A percentile compares a stretch with the other conserved stretches of the same genome.
phyloP scores from a whole-genome alignment of 176 grass and related monocot genomes.

The Ananas comosus region DNA sequence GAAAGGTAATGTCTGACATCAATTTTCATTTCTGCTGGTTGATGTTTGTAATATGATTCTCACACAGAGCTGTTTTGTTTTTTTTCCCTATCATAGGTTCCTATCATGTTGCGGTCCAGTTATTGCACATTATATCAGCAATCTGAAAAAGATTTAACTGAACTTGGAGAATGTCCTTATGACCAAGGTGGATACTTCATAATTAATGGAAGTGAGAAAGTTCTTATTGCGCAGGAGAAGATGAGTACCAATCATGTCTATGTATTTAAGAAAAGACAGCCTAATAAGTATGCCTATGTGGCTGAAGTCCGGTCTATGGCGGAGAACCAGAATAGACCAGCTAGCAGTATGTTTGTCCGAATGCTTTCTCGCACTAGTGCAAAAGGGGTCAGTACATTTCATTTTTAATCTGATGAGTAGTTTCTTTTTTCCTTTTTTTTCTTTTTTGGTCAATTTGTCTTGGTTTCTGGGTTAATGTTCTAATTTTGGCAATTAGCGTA shows the following conservation, averaged over 20 bases:
- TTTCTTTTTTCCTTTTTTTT: not conserved
- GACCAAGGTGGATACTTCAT: constrained; percentile 97
- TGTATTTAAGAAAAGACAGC: constrained; percentile 98
- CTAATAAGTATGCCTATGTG: constrained; percentile 92
- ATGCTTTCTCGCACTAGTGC: constrained; percentile 93
- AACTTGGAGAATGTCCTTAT: constrained; percentile 93
- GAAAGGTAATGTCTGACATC: constrained; percentile 44
- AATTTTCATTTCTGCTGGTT: constrained; percentile 1
- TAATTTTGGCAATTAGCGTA: not conserved
- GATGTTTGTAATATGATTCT: constrained; percentile 18
- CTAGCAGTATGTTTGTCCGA: constrained; percentile 95
- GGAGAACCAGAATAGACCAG: constrained; percentile 88
- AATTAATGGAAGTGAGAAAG: constrained; percentile 95
- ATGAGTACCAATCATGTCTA: constrained; percentile 99
- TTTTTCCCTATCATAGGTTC: constrained; percentile 33
- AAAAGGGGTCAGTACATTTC: constrained; percentile 60
- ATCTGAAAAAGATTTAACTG: constrained; percentile 90
- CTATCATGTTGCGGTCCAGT: constrained; percentile 92
- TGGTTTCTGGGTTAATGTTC: not conserved
- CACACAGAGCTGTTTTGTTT: not conserved
- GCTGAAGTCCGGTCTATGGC: constrained; percentile 93
- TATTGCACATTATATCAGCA: constrained; percentile 88
- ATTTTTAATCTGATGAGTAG: not conserved
- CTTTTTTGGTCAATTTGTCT: not conserved
- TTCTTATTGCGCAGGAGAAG: constrained; percentile 97